A percentile compares a stretch with the other conserved stretches of the same genome.
Conservation (phyloP, 1,284 basidiomycete genomes). For the Cryptococcus depauperatus region DNA sequence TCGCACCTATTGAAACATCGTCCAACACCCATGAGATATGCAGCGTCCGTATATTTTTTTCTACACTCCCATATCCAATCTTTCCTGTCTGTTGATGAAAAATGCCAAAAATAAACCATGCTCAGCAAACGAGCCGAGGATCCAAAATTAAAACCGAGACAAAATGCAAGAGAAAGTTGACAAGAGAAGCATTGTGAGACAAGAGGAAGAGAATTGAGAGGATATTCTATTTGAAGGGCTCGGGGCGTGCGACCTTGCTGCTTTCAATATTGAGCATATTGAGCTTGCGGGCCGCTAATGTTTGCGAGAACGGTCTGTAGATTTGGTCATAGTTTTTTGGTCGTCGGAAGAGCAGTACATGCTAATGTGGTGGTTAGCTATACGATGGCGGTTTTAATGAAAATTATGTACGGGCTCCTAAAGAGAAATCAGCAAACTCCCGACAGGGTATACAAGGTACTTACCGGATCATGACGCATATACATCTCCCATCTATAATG, state of each 20-base stretch:
- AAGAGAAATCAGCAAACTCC: not conserved
- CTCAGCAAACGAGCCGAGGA: too few relatives aligned
- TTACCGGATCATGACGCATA: constrained; percentile 45
- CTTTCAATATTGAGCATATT: too few relatives aligned
- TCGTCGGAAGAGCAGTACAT: constrained; percentile 42
- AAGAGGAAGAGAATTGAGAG: not conserved
- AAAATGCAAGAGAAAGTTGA: not conserved
- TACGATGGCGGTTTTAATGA: not conserved
- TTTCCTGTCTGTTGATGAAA: too few relatives aligned
- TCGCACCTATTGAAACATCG: too few relatives aligned
- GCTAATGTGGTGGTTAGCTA: constrained; percentile 13
- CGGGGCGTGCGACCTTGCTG: not conserved
- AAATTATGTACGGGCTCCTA: not conserved
- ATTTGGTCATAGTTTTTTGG: constrained; percentile 39
- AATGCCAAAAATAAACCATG: not conserved
- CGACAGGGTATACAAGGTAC: constrained; percentile 8
- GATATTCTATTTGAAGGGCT: not conserved
- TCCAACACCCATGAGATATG: too few relatives aligned
- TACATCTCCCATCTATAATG: constrained; percentile 46
- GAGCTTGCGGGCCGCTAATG: constrained; percentile 2
- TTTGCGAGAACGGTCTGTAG: constrained; percentile 31
- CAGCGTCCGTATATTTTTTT: too few relatives aligned
- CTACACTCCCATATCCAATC: too few relatives aligned
- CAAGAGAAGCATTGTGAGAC: not conserved
- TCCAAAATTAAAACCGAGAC: too few relatives aligned